Conservation (phyloP, 495 filamentous ascomycete genomes). For the Parachaetomium inaequale region DNA sequence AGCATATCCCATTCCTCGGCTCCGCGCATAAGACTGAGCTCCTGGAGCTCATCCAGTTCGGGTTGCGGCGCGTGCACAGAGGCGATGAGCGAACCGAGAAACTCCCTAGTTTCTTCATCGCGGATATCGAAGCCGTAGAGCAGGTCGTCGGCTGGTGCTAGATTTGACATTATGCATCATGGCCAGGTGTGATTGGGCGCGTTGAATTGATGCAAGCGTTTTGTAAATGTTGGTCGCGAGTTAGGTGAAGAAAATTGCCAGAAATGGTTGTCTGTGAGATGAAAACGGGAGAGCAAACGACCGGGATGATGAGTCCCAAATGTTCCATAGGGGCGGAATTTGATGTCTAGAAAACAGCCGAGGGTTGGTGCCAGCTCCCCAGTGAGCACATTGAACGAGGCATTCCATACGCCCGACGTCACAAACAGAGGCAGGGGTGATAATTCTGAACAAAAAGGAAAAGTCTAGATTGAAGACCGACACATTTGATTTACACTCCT, state of each 20-base stretch:
- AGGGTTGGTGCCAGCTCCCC: not conserved
- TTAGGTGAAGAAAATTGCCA: not conserved
- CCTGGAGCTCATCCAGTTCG: constrained; percentile 26
- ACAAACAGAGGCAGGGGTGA: not conserved
- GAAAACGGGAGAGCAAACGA: not conserved
- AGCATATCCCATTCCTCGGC: constrained; percentile 37
- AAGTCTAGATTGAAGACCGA: constrained; percentile 36
- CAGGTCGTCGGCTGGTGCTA: not conserved
- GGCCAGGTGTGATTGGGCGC: not conserved
- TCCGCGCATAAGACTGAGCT: constrained; percentile 28
- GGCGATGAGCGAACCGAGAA: constrained; percentile 24
- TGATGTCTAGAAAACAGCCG: not conserved
- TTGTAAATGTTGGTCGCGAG: not conserved
- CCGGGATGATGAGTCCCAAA: not conserved
- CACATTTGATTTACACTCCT: constrained; percentile 41
- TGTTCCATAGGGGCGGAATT: not conserved
- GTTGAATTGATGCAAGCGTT: not conserved
- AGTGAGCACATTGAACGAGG: not conserved
- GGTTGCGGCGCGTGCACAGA: constrained; percentile 22
- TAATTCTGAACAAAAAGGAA: constrained; percentile 9
- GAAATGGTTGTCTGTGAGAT: not conserved
- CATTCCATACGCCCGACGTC: not conserved
- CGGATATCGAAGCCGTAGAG: constrained; percentile 34
- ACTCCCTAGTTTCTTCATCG: constrained; percentile 25
- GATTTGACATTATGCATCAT: constrained; percentile 7